A percentile compares a stretch with the other conserved stretches of the same genome.
Evolutionary conservation across 2,329 filamentous ascomycete genomes (phyloP).

Genomic region (Diatrype stigma): DNA sequence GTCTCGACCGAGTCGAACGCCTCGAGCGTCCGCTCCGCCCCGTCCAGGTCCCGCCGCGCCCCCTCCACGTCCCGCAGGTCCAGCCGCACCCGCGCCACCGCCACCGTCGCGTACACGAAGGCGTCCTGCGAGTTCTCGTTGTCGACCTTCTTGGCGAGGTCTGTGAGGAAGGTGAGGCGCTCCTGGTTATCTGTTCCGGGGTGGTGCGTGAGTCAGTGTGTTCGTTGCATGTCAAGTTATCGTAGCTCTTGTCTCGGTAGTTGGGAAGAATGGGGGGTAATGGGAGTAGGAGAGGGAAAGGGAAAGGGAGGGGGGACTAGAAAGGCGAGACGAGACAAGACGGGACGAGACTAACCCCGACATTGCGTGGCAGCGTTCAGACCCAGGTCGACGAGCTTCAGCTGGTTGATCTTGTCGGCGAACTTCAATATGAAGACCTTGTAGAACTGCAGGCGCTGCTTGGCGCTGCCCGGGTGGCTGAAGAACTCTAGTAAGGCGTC

Average conservation of each 20-base stretch:
- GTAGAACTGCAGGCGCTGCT: constrained; percentile 85
- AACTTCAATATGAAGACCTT: constrained; percentile 94
- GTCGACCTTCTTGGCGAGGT: constrained; percentile 83
- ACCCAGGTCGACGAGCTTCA: constrained; percentile 90
- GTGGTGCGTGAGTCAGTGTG: constrained; percentile 1
- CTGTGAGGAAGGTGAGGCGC: constrained; percentile 77
- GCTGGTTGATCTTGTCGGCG: constrained; percentile 97
- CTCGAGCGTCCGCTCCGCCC: constrained; percentile 83
- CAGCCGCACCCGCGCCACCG: constrained; percentile 83
- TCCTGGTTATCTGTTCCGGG: constrained; percentile 84
- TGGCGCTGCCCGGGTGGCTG: constrained; percentile 71
- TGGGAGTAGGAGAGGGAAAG: background rate
- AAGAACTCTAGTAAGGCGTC: constrained; percentile 87
- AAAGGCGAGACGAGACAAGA: no score
- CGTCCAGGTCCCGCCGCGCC: constrained; percentile 80
- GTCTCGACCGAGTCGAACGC: constrained; percentile 93
- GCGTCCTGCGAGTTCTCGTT: constrained; percentile 92
- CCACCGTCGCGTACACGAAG: constrained; percentile 88
- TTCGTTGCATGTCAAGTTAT: background rate
- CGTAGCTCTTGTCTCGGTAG: no score
- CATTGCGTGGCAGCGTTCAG: constrained; percentile 84
- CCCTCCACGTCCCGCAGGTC: constrained; percentile 74
- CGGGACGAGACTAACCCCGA: constrained; percentile 57
- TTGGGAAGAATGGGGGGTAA: no score
- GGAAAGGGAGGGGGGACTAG: background rate